These are phyloP conservation scores for Cryptococcus amylolentus DNA, from an alignment of 1,284 basidiomycete genomes.

Conservation along the genomic window DNA sequence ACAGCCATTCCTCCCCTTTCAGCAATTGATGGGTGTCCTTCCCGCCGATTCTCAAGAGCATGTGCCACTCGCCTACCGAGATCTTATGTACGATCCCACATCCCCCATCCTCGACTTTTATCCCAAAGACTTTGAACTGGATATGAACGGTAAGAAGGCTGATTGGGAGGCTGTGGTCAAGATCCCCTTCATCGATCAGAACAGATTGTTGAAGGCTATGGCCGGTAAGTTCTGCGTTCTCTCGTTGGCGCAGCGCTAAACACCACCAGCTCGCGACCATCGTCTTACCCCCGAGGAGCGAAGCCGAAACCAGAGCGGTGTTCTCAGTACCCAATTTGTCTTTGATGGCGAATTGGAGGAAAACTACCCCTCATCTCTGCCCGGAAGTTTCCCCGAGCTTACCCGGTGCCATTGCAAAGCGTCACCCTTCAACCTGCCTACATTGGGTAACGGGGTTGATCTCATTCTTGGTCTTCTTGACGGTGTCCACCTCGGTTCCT, in stretches of 20 bases:
- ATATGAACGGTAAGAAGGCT: slow-evolving; percentile 96
- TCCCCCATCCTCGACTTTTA: slow-evolving; percentile 96
- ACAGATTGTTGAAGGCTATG: slow-evolving; percentile 78
- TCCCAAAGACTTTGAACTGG: slow-evolving; percentile 81
- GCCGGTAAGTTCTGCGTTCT: slow-evolving; percentile 54
- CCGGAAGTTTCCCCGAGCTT: slow-evolving; percentile 92
- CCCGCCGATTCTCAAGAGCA: slow-evolving; percentile 84
- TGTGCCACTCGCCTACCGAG: slow-evolving; percentile 79
- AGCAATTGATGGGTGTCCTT: slow-evolving; percentile 97
- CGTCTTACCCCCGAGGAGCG: slow-evolving; percentile 74
- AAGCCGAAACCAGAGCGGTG: slow-evolving; percentile 71
- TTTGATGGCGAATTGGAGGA: slow-evolving; percentile 63
- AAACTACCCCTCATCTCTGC: slow-evolving; percentile 83
- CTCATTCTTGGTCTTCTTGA: slow-evolving; percentile 82
- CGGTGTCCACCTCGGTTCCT: slow-evolving; percentile 80
- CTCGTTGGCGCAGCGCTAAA: not conserved
- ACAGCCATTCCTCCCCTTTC: slow-evolving; percentile 86
- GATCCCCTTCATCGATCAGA: slow-evolving; percentile 95
- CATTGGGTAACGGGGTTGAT: slow-evolving; percentile 72
- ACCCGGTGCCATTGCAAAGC: slow-evolving; percentile 72
- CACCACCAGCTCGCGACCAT: slow-evolving; percentile 63
- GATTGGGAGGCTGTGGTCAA: slow-evolving; percentile 99
- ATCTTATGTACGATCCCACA: slow-evolving; percentile 79
- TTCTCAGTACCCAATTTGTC: slow-evolving; percentile 68
- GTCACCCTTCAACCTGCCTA: slow-evolving; percentile 81